Percentiles rank a stretch among this genome's conserved stretches.
These are phyloP conservation scores for Cochlearia excelsa DNA, from an alignment of 345 rosid species.

Conservation along the genomic window DNA sequence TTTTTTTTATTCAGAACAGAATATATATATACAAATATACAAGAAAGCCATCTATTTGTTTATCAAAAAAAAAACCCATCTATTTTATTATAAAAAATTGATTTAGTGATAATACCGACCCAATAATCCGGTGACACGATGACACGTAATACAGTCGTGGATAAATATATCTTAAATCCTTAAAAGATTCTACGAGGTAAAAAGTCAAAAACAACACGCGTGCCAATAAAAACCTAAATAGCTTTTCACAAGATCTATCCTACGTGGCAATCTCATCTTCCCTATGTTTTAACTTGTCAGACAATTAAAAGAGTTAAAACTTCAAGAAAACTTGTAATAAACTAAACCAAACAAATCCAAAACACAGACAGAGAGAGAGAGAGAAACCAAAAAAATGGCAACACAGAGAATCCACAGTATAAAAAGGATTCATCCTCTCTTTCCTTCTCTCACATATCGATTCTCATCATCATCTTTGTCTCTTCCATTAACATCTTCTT, in stretches of 20 bases:
- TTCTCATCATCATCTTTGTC: slow-evolving; percentile 13
- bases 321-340: slow-evolving; percentile 16
- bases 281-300: not conserved
- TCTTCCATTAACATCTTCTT: slow-evolving; percentile 16
- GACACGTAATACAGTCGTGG: slow-evolving; percentile 32
- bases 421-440: slow-evolving; percentile 42
- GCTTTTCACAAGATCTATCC: not conserved
- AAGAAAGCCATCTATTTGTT: not conserved
- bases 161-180: not conserved
- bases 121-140: slow-evolving; percentile 17
- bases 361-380: not conserved
- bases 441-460: slow-evolving; percentile 29
- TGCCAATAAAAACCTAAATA: not conserved
- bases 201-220: not conserved
- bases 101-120: not conserved
- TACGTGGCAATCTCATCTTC: slow-evolving; percentile 29
- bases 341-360: not conserved
- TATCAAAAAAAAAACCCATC: not conserved
- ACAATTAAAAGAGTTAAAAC: slow-evolving; percentile 8
- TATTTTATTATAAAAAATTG: not conserved
- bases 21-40: no score
- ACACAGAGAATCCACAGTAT: slow-evolving; percentile 43
- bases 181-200: not conserved
- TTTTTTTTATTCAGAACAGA: no score
- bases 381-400: slow-evolving; percentile 32